Percentiles rank a stretch among this genome's conserved stretches.
Evolutionary conservation across 805 yeast species (phyloP).

Genomic region (Starmera caribaea): DNA sequence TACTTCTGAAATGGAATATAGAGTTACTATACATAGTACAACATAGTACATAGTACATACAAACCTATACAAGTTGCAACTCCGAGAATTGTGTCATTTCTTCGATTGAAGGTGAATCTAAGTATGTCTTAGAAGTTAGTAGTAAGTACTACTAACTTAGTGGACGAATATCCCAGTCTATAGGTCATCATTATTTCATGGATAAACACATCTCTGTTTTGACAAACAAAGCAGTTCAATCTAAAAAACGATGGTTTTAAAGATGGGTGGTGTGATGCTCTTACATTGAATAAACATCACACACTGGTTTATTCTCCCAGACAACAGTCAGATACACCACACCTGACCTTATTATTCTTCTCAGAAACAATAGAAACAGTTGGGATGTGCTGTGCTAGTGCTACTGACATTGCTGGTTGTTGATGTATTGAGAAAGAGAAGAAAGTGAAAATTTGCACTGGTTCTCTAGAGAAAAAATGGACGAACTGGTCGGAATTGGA

Average conservation of each 20-base stretch:
- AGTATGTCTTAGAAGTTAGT: too few species aligned
- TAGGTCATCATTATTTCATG: slow-evolving; percentile 98
- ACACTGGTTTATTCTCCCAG: neutral
- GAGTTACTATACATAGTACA: too few species aligned
- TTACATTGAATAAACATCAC: neutral
- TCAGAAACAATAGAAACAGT: neutral
- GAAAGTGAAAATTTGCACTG: neutral
- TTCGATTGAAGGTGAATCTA: too few species aligned
- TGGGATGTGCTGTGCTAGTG: neutral
- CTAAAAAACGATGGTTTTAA: slow-evolving; percentile 98
- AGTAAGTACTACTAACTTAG: too few species aligned
- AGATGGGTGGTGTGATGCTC: slow-evolving; percentile 38
- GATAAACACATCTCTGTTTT: slow-evolving; percentile 50
- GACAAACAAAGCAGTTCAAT: slow-evolving; percentile 54
- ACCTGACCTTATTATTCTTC: neutral
- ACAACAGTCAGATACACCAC: neutral
- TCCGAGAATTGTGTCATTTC: too few species aligned
- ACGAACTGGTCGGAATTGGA: neutral
- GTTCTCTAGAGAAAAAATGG: neutral
- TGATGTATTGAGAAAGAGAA: neutral
- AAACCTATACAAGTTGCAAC: too few species aligned
- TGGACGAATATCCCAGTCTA: slow-evolving; percentile 55
- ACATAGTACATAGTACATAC: too few species aligned
- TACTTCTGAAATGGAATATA: too few species aligned
- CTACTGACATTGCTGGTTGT: neutral